phyloP scores from a whole-genome alignment of 1,284 basidiomycete genomes.

The Waitea zeae region DNA sequence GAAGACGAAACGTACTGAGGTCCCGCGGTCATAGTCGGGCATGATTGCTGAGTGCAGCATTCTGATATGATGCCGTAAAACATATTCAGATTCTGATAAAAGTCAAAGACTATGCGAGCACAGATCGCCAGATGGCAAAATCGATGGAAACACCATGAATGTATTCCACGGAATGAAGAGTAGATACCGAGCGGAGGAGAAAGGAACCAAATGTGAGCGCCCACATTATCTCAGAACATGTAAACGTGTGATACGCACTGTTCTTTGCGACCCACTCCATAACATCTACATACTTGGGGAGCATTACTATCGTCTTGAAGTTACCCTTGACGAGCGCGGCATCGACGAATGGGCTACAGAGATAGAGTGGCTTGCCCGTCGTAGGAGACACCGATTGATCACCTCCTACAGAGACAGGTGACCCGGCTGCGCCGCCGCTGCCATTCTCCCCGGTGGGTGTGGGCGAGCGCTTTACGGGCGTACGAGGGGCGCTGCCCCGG shows the following conservation, averaged over 20 bases:
- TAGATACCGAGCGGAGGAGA: constrained; percentile 1
- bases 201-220: too few relatives aligned
- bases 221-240: too few relatives aligned
- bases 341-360: constrained; percentile 93
- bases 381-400: constrained; percentile 11
- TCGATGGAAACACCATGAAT: too few relatives aligned
- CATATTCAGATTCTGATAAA: constrained; percentile 93
- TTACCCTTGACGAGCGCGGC: constrained; percentile 95
- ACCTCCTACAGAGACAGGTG: constrained; percentile 15
- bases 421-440: constrained; percentile 33
- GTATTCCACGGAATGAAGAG: constrained; percentile 1
- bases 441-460: constrained; percentile 48
- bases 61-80: constrained; percentile 95
- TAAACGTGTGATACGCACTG: too few relatives aligned
- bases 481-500: constrained; percentile 32
- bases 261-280: constrained; percentile 99
- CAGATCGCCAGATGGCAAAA: too few relatives aligned
- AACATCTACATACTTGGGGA: constrained; percentile 93
- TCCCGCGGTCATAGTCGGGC: constrained; percentile 91
- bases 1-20: too few relatives aligned
- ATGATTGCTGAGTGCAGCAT: constrained; percentile 81
- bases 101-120: constrained; percentile 62
- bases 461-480: constrained; percentile 39
- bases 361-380: constrained; percentile 57
- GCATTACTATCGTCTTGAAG: constrained; percentile 96